phyloP scores from a whole-genome alignment of 257 asterid genomes.

The Nyctanthes arbortristis region DNA sequence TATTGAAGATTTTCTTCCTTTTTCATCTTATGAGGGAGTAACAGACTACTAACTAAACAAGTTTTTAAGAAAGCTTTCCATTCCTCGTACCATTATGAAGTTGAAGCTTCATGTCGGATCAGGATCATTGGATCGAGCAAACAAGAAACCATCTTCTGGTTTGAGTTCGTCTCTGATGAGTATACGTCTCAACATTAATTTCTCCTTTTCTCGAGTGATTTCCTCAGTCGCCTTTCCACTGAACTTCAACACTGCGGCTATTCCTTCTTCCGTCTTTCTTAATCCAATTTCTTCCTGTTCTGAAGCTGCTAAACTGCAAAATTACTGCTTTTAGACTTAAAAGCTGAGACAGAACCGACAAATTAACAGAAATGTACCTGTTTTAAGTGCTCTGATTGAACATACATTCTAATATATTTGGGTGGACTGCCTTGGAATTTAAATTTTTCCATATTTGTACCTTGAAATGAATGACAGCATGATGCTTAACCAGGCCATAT shows the following conservation, averaged over 20 bases:
- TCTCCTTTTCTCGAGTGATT: slow-evolving; percentile 64
- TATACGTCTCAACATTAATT: slow-evolving; percentile 40
- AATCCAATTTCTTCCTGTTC: slow-evolving; percentile 55
- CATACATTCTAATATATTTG: slow-evolving; percentile 50
- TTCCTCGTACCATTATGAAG: slow-evolving; percentile 62
- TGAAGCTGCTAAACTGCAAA: slow-evolving; percentile 73
- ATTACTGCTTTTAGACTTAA: slow-evolving; percentile 6
- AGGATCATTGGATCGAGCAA: slow-evolving; percentile 91
- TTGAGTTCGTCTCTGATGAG: slow-evolving; percentile 58
- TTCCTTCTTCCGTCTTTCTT: slow-evolving; percentile 73
- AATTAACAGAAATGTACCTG: slow-evolving; percentile 65
- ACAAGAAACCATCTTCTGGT: slow-evolving; percentile 59
- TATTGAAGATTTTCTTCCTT: no score
- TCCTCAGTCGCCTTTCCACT: slow-evolving; percentile 75
- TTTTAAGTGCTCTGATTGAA: slow-evolving; percentile 63
- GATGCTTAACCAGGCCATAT: slow-evolving; percentile 6
- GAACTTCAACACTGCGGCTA: slow-evolving; percentile 78
- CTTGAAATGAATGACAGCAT: slow-evolving; percentile 31
- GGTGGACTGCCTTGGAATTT: slow-evolving; percentile 65
- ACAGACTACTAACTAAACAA: background rate
- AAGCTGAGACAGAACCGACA: background rate
- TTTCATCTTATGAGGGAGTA: no score
- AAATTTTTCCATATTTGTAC: slow-evolving; percentile 84
- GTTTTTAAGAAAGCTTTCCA: no score
- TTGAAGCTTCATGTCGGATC: slow-evolving; percentile 75